A percentile compares a stretch with the other conserved stretches of the same genome.
Evolutionary conservation across 306 rosid species (phyloP).

Genomic region (Castanospermum australe): DNA sequence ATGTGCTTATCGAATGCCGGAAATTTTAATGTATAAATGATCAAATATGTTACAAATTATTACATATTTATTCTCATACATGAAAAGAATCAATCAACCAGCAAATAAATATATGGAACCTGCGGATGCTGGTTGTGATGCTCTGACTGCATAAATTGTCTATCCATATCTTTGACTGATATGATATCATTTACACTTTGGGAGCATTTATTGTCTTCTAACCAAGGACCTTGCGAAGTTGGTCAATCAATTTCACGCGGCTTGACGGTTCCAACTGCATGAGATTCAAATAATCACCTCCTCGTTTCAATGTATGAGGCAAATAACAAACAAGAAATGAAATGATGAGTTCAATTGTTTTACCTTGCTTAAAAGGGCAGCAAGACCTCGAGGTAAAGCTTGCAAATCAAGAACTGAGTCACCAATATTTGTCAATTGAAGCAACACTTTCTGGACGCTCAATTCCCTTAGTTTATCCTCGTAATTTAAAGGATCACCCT

Average conservation of each 20-base stretch:
- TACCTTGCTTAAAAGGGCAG: constrained; percentile 94
- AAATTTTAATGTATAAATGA: too few relatives aligned
- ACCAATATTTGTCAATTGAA: constrained; percentile 75
- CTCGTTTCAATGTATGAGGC: constrained; percentile 9
- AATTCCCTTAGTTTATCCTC: constrained; percentile 80
- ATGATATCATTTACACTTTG: constrained; percentile 32
- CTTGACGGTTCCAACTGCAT: constrained; percentile 79
- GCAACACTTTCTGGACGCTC: constrained; percentile 75
- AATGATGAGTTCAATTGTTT: background rate
- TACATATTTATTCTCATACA: constrained; percentile 39
- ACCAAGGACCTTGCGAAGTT: constrained; percentile 81
- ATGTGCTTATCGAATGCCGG: too few relatives aligned
- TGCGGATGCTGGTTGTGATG: constrained; percentile 37
- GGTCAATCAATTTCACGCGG: constrained; percentile 53
- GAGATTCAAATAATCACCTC: constrained; percentile 24
- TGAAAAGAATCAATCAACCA: constrained; percentile 33
- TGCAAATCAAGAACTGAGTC: constrained; percentile 72
- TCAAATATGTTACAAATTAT: constrained; percentile 37
- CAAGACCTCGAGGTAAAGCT: constrained; percentile 91
- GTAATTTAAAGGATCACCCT: constrained; percentile 54
- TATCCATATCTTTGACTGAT: constrained; percentile 20
- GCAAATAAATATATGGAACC: constrained; percentile 25
- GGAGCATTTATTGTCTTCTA: constrained; percentile 21
- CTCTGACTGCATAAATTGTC: constrained; percentile 31
- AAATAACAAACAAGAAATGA: constrained; percentile 7